Evolutionary conservation across 306 rosid species (phyloP), one percentile per base, ranked within the genome.

Genomic region (Sesbania bispinosa): DNA sequence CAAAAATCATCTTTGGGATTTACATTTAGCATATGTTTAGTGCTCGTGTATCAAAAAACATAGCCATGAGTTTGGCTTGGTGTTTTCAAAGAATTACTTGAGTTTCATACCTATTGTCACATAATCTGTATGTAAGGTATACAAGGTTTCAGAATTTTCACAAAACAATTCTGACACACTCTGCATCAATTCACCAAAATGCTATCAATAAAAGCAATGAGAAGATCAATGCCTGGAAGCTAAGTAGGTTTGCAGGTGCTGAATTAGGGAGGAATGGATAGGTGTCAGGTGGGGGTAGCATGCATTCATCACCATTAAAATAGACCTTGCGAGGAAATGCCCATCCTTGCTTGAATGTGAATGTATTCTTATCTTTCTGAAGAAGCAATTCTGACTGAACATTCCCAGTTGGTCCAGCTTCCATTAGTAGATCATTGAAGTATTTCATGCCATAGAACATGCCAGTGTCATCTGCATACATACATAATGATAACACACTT

Each of bases 241-340:
- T 39, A 57, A 70, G 6, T 14, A 58, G 58, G 36, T 4, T 82
- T 59, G 30, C 10, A 7, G 35, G 83, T 16, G 96, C 86, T 35
- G 92, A 70, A 58, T 87, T 94, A 0, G 99, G 97, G 8, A 91
- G 92, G 73, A 80, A 85, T 0, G 97, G 98, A 77, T 91, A 94
- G 24, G 84, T 53, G 36, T 90, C 95, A n/a, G 96, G 97, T 51
- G 96, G 96, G 0, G 97, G 98, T 36, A 94, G 55, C 96, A 83
- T 85, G 91, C 98, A 89, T 68, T 91, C 97, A 4, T 94, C 98
- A 2, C 98, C 98, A 67, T 90, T 94, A 66, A 90, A 89, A 82
- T 94, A 90, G 42, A 90, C 95, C 74, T 81, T 89, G 46, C 74
- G 92, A 47, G 97, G 98, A 83, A 94, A 94, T 26, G 96, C 96